Evolutionary conservation across 371 early-diverging fungal species (phyloP), one percentile per base, ranked within the genome.

Genomic region (Mucor indicus): DNA sequence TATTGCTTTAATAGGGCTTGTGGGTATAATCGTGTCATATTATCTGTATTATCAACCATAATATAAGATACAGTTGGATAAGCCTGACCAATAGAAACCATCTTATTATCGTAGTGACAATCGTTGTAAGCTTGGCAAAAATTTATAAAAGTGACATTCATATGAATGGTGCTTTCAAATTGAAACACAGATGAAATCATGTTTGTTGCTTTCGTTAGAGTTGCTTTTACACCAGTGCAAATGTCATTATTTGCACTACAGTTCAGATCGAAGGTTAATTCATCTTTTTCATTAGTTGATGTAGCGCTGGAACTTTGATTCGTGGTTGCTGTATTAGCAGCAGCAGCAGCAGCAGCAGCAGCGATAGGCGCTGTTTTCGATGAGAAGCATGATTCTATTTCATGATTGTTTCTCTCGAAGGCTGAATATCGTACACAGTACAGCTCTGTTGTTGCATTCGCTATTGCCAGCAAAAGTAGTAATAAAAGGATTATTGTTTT

Each of bases 1-100:
- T 68, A 64, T 33, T 87, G 85, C 48, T 84, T 84, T 8, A 83
- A 55, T 17, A 84, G 44, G 21, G 82, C 74, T 53, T 87, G 87
- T 20, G 87, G 85, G 50, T 84, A 85, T 54, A 83, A 69, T 27
- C 78, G 44, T 2, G 59, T 64, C 39, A 57, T 66, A 27, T 66
- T 61, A 36, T 72, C 72, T n/a, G 64, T 55, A 15, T 33, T 21
- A 45, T 75, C 75, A 12, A 54, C 48, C 60, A 76, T 66, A 3
- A 67, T 32, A 37, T 69, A 68, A 13, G 72, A 73, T 36, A 74
- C 61, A 1, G 79, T 57, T 7, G 83, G 75, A 50, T 57, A 67
- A 2, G 70, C 68, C 33, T 62, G 60, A 2, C 70, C 80, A 32
- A 73, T 62, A 6, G 71, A 55, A 31, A 53, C 20, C 19, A 61